phyloP scores from a whole-genome alignment of 2,329 filamentous ascomycete genomes.

The Fusarium incarnatum region DNA sequence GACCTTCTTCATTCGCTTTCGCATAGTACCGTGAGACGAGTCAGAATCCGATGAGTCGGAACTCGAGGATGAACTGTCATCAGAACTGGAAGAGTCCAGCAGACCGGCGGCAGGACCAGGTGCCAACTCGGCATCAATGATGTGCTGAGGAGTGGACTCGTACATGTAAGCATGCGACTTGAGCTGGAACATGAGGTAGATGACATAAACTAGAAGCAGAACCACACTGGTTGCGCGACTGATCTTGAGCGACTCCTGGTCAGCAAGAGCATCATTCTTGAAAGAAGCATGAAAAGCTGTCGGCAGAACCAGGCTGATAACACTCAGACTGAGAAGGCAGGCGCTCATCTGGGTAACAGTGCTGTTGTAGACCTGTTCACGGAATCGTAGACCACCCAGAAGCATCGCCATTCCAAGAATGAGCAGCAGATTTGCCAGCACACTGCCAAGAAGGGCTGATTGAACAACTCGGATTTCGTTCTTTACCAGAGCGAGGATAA shows the following conservation, averaged over 20 bases:
- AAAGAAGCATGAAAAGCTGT: conserved; percentile 95
- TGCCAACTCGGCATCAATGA: conserved; percentile 90
- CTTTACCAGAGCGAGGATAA: conserved; percentile 48
- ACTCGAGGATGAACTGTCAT: conserved; percentile 68
- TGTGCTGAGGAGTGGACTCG: conserved; percentile 89
- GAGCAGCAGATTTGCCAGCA: conserved; percentile 86
- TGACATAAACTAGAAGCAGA: conserved; percentile 74
- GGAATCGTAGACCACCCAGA: conserved; percentile 84
- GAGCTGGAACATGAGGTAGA: conserved; percentile 90
- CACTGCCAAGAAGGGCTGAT: conserved; percentile 88
- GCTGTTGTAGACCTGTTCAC: conserved; percentile 96
- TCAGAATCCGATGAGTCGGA: conserved; percentile 76
- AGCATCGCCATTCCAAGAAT: conserved; percentile 95
- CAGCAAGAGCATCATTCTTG: conserved; percentile 69
- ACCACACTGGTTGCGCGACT: conserved; percentile 87
- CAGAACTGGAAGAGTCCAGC: conserved; percentile 76
- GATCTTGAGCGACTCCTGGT: conserved; percentile 80
- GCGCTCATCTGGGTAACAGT: conserved; percentile 97
- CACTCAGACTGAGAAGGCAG: conserved; percentile 88
- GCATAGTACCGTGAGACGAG: conserved; percentile 70
- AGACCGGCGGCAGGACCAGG: conserved; percentile 87
- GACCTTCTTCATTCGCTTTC: conserved; percentile 79
- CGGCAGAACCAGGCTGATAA: conserved; percentile 87
- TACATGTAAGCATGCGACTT: conserved; percentile 95
- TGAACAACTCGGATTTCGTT: conserved; percentile 93